Evolutionary conservation across 164 flowering plant species (phyloP).

Genomic region (Hamamelis virginiana): DNA sequence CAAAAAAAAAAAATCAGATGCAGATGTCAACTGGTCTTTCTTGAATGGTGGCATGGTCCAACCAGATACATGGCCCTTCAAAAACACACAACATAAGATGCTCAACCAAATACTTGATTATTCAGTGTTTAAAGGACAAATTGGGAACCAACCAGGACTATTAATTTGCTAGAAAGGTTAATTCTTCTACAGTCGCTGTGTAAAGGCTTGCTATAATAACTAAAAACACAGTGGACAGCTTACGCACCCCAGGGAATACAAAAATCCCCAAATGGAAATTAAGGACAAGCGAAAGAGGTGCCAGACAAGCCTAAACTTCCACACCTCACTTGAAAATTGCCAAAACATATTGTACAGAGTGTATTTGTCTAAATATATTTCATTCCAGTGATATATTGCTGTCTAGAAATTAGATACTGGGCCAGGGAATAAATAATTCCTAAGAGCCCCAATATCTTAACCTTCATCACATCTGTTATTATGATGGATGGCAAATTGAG

Average conservation of each 20-base stretch:
- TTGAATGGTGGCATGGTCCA: background rate
- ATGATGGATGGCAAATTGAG: conserved; percentile 80
- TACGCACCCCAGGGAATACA: background rate
- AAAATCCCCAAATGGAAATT: background rate
- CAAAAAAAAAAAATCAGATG: no score
- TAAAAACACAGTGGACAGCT: background rate
- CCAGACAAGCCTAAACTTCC: conserved; percentile 17
- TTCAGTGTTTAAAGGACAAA: background rate
- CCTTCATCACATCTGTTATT: conserved; percentile 76
- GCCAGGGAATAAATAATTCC: conserved; percentile 87
- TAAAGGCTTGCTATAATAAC: background rate
- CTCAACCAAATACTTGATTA: background rate
- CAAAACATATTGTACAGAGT: conserved; percentile 34
- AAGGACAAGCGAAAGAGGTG: background rate
- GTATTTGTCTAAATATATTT: conserved; percentile 69
- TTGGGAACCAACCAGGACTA: background rate
- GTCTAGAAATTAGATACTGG: conserved; percentile 92
- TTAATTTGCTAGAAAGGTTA: background rate
- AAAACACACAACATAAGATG: background rate
- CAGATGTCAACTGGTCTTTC: no score
- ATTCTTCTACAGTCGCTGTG: background rate
- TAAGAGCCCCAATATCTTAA: conserved; percentile 78
- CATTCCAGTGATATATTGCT: conserved; percentile 79
- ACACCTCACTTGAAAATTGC: conserved; percentile 30
- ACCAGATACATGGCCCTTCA: background rate